Evolutionary conservation across 2,329 filamentous ascomycete species (phyloP).

Genomic region (Sclerotiophoma versabilis): DNA sequence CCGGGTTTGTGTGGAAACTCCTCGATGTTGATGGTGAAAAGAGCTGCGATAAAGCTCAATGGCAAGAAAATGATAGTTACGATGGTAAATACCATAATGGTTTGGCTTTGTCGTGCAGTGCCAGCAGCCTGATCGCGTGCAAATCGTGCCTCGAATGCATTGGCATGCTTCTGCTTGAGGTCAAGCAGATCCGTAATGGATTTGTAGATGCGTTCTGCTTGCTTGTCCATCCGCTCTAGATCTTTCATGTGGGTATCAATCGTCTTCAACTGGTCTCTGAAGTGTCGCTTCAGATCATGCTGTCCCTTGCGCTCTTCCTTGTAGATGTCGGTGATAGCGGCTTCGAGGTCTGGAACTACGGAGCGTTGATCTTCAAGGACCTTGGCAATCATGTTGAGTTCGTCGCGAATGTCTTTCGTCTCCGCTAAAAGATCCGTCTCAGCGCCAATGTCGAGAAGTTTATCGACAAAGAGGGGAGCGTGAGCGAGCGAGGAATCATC

Average conservation of each 20-base stretch:
- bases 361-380: constrained; percentile 59
- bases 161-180: constrained; percentile 73
- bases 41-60: constrained; percentile 61
- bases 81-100: constrained; percentile 66
- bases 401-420: constrained; percentile 72
- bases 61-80: constrained; percentile 66
- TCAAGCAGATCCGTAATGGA: constrained; percentile 69
- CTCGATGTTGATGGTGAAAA: constrained; percentile 63
- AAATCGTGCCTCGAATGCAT: constrained; percentile 70
- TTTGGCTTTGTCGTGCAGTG: constrained; percentile 64
- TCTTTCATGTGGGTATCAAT: constrained; percentile 67
- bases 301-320: constrained; percentile 47
- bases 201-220: constrained; percentile 66
- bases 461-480: constrained; percentile 59
- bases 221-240: constrained; percentile 68
- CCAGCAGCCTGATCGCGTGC: constrained; percentile 67
- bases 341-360: constrained; percentile 58
- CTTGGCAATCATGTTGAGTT: constrained; percentile 68
- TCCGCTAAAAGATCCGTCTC: constrained; percentile 69
- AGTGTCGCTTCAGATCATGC: constrained; percentile 60
- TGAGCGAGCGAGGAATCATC: constrained; percentile 29
- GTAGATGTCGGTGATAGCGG: constrained; percentile 51
- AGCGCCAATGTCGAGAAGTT: constrained; percentile 64
- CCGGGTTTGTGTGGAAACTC: constrained; percentile 53
- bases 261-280: constrained; percentile 64